phyloP scores from a whole-genome alignment of 169 alveolate species.

The Plasmodium falciparum region DNA sequence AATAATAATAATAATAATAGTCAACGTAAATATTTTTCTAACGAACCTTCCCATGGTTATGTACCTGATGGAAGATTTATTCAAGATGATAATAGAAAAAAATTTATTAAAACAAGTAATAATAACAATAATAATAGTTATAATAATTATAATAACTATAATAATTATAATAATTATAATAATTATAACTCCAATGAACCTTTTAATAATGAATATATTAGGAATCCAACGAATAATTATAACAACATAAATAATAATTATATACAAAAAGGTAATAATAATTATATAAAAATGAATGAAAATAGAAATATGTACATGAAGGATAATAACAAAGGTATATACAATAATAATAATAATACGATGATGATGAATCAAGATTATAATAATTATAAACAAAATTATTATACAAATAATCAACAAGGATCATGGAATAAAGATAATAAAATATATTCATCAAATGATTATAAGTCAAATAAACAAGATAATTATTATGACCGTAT shows the following conservation, averaged over 20 bases:
- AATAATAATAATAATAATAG: too few relatives aligned
- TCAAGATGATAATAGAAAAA: too few relatives aligned
- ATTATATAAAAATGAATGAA: neutral
- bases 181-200: too few relatives aligned
- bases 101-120: neutral
- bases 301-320: neutral
- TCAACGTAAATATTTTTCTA: too few relatives aligned
- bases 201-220: neutral
- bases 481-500: slow-evolving; percentile 23
- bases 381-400: neutral
- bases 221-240: neutral
- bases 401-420: neutral
- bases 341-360: neutral
- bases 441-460: neutral
- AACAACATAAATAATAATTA: slow-evolving; percentile 8
- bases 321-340: neutral
- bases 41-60: too few relatives aligned
- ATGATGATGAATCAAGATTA: neutral
- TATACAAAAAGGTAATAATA: slow-evolving; percentile 13
- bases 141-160: too few relatives aligned
- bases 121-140: too few relatives aligned
- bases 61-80: too few relatives aligned
- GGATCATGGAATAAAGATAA: slow-evolving; percentile 14
- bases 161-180: too few relatives aligned
- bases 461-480: neutral